A percentile compares a stretch with the other conserved stretches of the same genome.
Conservation (phyloP, 1,284 basidiomycete species). For the Athelia psychrophila region DNA sequence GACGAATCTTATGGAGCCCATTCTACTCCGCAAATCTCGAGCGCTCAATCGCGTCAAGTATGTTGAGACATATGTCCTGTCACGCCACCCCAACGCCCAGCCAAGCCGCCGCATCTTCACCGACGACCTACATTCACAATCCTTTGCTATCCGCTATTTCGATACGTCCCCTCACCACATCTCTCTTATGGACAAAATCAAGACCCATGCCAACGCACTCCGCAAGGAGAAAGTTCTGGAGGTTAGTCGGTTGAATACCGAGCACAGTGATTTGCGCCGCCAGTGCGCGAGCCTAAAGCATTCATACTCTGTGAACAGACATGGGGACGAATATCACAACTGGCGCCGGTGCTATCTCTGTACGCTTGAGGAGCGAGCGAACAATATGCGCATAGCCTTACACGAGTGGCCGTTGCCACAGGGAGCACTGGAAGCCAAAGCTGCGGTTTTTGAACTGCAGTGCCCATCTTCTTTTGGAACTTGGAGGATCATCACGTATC, state of each 20-base stretch:
- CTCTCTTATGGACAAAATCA: conserved; percentile 6
- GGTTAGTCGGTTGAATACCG: background rate
- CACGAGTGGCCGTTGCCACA: conserved; percentile 28
- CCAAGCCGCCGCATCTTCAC: conserved; percentile 2
- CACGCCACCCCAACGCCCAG: conserved; percentile 10
- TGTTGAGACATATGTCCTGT: conserved; percentile 17
- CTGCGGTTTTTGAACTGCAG: conserved; percentile 24
- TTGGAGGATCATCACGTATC: conserved; percentile 27
- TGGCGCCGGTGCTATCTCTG: conserved; percentile 11
- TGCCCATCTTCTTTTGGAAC: conserved; percentile 17
- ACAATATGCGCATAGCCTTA: conserved; percentile 14
- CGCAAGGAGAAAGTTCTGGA: background rate
- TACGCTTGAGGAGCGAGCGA: conserved; percentile 4
- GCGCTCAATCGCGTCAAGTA: conserved; percentile 10
- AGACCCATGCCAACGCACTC: background rate
- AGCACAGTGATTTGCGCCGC: background rate
- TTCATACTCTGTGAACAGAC: background rate
- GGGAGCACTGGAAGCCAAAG: conserved; percentile 9
- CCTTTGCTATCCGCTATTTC: conserved; percentile 13
- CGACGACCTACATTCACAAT: background rate
- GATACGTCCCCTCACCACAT: conserved; percentile 1
- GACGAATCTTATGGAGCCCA: conserved; percentile 13
- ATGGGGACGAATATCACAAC: background rate
- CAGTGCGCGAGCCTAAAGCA: background rate
- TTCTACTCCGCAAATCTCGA: conserved; percentile 19